phyloP scores from a whole-genome alignment of 148 eudicot genomes.

The Vaccinium myrtillus region DNA sequence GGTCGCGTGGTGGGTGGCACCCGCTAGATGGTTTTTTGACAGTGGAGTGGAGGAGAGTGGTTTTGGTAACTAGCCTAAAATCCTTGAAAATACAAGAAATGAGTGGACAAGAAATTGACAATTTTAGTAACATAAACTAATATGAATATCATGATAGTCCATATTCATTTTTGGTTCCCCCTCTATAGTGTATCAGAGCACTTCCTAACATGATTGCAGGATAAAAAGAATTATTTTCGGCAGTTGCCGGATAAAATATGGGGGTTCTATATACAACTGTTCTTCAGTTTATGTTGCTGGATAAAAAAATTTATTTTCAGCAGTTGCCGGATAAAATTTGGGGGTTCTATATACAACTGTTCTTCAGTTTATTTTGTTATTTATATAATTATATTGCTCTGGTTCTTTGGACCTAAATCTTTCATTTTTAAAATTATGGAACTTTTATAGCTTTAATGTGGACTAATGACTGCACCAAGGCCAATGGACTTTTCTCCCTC shows the following conservation, averaged over 20 bases:
- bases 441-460: neutral
- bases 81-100: neutral
- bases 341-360: neutral
- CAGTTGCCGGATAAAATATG: no score
- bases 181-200: neutral
- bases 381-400: neutral
- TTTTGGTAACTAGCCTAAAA: neutral
- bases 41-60: neutral
- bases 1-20: neutral
- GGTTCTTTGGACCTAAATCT: neutral
- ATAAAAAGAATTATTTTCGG: no score
- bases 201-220: neutral
- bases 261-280: no score
- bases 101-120: neutral
- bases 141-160: neutral
- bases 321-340: neutral
- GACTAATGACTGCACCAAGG: neutral
- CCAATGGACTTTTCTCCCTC: neutral
- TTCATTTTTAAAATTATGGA: neutral
- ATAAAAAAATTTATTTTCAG: no score
- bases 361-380: no score
- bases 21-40: neutral
- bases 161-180: neutral
- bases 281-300: no score
- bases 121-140: neutral